Conservation (phyloP, 768 basidiomycete species). For the Kwoniella sp. region DNA sequence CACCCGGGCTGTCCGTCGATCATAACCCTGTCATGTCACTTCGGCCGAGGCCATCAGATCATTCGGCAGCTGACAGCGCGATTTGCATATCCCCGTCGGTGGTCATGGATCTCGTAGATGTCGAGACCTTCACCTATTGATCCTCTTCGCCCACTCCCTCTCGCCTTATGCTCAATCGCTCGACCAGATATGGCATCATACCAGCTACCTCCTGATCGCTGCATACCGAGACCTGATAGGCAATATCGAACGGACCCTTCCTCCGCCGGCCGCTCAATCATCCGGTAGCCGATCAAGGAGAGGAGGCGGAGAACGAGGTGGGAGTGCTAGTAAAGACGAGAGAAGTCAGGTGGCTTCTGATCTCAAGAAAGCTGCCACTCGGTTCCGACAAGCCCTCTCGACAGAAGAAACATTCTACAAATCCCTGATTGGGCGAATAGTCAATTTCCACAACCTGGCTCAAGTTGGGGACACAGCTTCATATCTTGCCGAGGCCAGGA, state of each 20-base stretch:
- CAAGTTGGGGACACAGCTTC: conserved; percentile 58
- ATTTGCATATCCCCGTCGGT: no score
- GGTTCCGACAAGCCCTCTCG: conserved; percentile 85
- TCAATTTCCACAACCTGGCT: conserved; percentile 64
- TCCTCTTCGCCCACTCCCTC: conserved; percentile 44
- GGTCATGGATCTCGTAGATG: conserved; percentile 24
- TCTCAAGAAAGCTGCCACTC: conserved; percentile 78
- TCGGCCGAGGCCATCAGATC: no score
- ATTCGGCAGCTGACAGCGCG: no score
- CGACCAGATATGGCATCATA: conserved; percentile 52
- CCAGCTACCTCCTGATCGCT: conserved; percentile 49
- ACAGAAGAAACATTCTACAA: conserved; percentile 93
- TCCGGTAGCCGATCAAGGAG: not conserved
- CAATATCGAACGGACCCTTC: conserved; percentile 24
- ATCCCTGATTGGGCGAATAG: conserved; percentile 73
- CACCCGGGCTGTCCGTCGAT: no score
- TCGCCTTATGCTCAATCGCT: conserved; percentile 46
- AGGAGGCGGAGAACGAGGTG: conserved; percentile 29
- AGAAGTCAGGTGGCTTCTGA: conserved; percentile 64
- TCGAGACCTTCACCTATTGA: conserved; percentile 36
- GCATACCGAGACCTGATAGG: conserved; percentile 43
- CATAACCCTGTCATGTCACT: no score
- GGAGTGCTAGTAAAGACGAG: conserved; percentile 47
- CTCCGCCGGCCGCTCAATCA: not conserved
- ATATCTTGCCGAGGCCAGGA: conserved; percentile 58